phyloP scores from a whole-genome alignment of 257 asterid species.

The Petunia secreta region DNA sequence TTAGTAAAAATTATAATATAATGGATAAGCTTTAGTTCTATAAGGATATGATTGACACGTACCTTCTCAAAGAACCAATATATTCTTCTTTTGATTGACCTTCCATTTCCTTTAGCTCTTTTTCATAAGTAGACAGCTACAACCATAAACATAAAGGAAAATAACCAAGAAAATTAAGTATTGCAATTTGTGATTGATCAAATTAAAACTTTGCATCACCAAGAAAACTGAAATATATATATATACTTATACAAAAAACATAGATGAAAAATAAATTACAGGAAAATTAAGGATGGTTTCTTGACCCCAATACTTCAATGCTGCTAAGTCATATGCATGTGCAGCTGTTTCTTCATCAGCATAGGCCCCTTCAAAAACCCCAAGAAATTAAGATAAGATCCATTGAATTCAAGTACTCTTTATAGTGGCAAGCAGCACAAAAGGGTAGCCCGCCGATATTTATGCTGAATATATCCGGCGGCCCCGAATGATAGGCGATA shows the following conservation, averaged over 20 bases:
- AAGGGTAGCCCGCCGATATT: too few species aligned
- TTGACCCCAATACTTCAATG: conserved; percentile 95
- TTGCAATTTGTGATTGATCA: neutral
- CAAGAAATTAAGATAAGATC: conserved; percentile 29
- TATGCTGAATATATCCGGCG: too few species aligned
- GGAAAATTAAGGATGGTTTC: conserved; percentile 82
- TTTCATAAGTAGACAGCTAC: conserved; percentile 64
- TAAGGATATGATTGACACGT: neutral
- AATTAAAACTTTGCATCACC: neutral
- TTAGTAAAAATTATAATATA: neutral
- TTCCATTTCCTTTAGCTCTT: conserved; percentile 83
- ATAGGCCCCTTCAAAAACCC: conserved; percentile 69
- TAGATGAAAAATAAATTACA: conserved; percentile 39
- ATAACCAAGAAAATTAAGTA: neutral
- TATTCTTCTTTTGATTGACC: conserved; percentile 83
- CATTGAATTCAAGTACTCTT: neutral
- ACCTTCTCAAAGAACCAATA: conserved; percentile 94
- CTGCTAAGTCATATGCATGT: conserved; percentile 98
- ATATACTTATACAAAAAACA: neutral
- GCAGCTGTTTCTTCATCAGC: conserved; percentile 93
- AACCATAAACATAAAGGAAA: neutral
- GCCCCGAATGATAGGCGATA: too few species aligned
- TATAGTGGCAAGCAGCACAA: neutral
- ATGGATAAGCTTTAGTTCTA: too few species aligned
- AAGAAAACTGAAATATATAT: neutral